Conservation (phyloP, 2,329 filamentous ascomycete genomes). For the Trichoderma arundinaceum region DNA sequence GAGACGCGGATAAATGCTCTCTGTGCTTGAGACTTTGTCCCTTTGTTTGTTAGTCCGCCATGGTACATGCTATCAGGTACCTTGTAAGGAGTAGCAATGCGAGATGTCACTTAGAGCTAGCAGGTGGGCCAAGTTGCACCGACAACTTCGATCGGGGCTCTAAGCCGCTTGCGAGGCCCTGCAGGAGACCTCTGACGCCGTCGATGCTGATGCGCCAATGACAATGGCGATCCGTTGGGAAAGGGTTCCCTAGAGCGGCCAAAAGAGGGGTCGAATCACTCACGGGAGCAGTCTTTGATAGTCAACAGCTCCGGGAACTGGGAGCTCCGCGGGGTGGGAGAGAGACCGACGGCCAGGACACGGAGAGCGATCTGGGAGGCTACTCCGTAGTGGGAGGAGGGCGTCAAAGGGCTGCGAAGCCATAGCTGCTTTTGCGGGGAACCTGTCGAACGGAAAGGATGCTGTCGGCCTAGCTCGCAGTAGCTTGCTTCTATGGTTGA, state of each 20-base stretch:
- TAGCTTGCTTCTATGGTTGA: no score
- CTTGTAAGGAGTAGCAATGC: not conserved
- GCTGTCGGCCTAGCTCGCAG: no score
- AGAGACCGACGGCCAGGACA: no score
- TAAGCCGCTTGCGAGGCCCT: not conserved
- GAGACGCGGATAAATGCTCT: not conserved
- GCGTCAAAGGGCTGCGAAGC: no score
- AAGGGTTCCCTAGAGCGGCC: no score
- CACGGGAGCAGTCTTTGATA: not conserved
- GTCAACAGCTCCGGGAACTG: not conserved
- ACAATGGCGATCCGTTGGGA: not conserved
- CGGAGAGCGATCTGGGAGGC: not conserved
- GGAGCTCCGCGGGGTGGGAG: no score
- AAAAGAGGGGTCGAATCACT: not conserved
- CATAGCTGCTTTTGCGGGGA: no score
- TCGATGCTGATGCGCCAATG: not conserved
- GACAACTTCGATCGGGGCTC: not conserved
- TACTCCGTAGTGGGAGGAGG: no score
- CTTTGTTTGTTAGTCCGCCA: not conserved
- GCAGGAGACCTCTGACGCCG: not conserved
- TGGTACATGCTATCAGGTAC: not conserved
- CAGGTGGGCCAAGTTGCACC: not conserved
- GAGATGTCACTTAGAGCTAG: not conserved
- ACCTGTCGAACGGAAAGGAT: no score
- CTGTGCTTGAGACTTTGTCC: not conserved